Evolutionary conservation across 495 filamentous ascomycete species (phyloP), one percentile per base, ranked within the genome.

Genomic region (Penicillium lividum): DNA sequence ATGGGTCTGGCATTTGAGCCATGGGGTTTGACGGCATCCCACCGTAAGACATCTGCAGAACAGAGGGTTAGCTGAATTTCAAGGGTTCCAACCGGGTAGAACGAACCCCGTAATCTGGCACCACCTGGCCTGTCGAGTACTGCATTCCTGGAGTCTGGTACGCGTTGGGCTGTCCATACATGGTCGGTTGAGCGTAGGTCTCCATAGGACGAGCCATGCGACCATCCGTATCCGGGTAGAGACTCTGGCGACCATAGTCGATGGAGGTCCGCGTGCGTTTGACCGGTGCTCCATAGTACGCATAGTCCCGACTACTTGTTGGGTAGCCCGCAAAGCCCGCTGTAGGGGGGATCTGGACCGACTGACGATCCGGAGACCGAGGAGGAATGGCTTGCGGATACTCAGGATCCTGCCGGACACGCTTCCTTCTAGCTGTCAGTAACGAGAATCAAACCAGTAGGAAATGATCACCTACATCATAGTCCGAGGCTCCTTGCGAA

Each of bases 401-500:
- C 8, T 78, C 76, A 31, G 22, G 22, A 22, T 77, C 73, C 28
- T 68, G 72, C 54, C 72, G 74, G 50, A 72, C 70, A 42, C 76
- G 75, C 72, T 78, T 80, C 62, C 77, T 79, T 57, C 36, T 22
- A 25, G 16, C n/a, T 58, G 57, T 68, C 46, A 66, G 56, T 16
- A 13, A 64, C 22, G 5, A 10, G n/a, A n/a, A 13, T 29, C 51
- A 16, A 15, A 51, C 16, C n/a, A 4, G 8, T 16, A 22, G 25
- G 7, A 27, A 52, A 10, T 6, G 43, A 27, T 42, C 43, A 77
- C 79, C 68, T 59, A 83, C 75, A 85, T 79, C 62, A 84, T 59
- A 18, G 80, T 83, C 57, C 87, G 79, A 58, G 85, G 84, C 64
- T 97, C 92, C 70, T 98, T 98, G 57, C 93, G 84, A 46, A 97